Conservation (phyloP, 768 basidiomycete species). For the Trametes maxima region DNA sequence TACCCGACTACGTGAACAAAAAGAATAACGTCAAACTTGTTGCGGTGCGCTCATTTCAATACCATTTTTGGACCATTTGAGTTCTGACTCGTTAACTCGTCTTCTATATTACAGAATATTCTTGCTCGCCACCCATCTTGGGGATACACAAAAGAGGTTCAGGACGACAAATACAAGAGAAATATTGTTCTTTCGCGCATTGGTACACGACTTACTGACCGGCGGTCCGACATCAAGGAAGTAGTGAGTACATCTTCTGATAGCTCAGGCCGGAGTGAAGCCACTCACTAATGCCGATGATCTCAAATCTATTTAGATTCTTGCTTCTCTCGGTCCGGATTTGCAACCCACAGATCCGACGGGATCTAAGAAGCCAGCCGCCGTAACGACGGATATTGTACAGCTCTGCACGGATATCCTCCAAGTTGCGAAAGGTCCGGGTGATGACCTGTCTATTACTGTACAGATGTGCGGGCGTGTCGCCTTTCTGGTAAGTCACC, state of each 20-base stretch:
- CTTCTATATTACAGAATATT: not conserved
- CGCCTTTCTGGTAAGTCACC: not conserved
- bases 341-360: not conserved
- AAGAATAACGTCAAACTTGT: too few relatives aligned
- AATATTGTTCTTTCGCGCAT: not conserved
- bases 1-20: too few relatives aligned
- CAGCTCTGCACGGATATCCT: too few relatives aligned
- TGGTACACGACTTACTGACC: not conserved
- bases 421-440: too few relatives aligned
- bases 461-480: slow-evolving; percentile 1
- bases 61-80: too few relatives aligned
- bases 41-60: too few relatives aligned
- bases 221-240: slow-evolving; percentile 2
- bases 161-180: slow-evolving; percentile 2
- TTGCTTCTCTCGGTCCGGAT: not conserved
- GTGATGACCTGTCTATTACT: not conserved
- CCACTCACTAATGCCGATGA: too few relatives aligned
- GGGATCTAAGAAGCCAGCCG: not conserved
- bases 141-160: slow-evolving; percentile 1
- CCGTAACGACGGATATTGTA: not conserved
- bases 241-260: not conserved
- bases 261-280: not conserved
- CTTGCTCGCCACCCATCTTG: not conserved
- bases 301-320: slow-evolving; percentile 1
- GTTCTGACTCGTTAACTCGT: too few relatives aligned